Conservation (phyloP, 2,329 filamentous ascomycete species). For the Ceratocystis diversiconidia region DNA sequence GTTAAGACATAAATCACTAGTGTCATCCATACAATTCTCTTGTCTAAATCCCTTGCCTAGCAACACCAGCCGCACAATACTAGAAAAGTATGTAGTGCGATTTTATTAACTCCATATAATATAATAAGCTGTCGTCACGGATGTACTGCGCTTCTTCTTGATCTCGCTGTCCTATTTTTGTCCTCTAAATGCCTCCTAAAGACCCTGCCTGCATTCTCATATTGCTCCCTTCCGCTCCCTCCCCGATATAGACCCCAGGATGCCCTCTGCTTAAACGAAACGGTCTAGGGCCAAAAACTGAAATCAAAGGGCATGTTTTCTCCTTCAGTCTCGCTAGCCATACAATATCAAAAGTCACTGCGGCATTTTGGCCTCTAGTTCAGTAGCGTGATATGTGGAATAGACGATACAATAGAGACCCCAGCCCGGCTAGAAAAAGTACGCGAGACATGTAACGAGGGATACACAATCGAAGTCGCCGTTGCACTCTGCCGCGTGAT, state of each 20-base stretch:
- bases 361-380: not conserved
- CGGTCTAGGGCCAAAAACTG: not conserved
- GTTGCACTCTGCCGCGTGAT: not conserved
- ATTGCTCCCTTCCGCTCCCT: not conserved
- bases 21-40: constrained; percentile 1
- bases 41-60: constrained; percentile 1
- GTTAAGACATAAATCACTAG: constrained; percentile 6
- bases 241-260: not conserved
- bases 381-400: not conserved
- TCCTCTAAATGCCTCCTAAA: not conserved
- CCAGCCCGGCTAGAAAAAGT: not conserved
- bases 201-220: not conserved
- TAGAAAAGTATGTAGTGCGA: not conserved
- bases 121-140: not conserved
- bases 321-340: not conserved
- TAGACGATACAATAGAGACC: not conserved
- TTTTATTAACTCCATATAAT: not conserved
- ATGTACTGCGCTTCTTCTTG: not conserved
- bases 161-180: not conserved
- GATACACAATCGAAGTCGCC: not conserved
- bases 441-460: not conserved
- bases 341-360: not conserved
- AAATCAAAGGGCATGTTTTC: not conserved
- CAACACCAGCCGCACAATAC: not conserved
- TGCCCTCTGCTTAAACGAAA: not conserved